Evolutionary conservation across 2,329 filamentous ascomycete genomes (phyloP).

Genomic region (Periconia sp.): DNA sequence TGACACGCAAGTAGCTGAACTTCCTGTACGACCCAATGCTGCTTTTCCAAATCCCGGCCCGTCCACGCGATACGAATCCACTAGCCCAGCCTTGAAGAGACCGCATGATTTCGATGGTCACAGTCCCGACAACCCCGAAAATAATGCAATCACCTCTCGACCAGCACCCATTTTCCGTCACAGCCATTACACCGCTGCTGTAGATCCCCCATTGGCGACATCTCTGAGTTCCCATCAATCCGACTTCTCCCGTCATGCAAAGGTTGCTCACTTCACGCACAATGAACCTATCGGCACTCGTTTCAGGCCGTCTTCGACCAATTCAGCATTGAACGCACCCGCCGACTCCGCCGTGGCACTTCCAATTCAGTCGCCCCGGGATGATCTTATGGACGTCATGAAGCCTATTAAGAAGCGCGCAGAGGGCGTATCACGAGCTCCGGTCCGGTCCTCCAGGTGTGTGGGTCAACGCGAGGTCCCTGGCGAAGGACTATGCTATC

Average conservation of each 20-base stretch:
- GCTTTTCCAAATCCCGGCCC: slow-evolving; percentile 18
- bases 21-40: slow-evolving; percentile 22
- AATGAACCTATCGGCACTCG: slow-evolving; percentile 20
- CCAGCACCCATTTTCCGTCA: slow-evolving; percentile 31
- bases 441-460: slow-evolving; percentile 36
- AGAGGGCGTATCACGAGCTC: slow-evolving; percentile 36
- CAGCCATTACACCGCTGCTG: slow-evolving; percentile 17
- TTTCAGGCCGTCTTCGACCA: slow-evolving; percentile 27
- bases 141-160: slow-evolving; percentile 31
- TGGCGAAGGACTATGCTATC: slow-evolving; percentile 79
- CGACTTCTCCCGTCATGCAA: slow-evolving; percentile 27
- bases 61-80: slow-evolving; percentile 31
- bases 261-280: slow-evolving; percentile 22
- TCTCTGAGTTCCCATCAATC: slow-evolving; percentile 22
- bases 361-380: slow-evolving; percentile 21
- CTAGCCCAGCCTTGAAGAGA: slow-evolving; percentile 39
- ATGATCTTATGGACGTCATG: slow-evolving; percentile 32
- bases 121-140: slow-evolving; percentile 26
- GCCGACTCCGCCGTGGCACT: slow-evolving; percentile 21
- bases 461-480: slow-evolving; percentile 60
- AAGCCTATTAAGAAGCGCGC: slow-evolving; percentile 36
- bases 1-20: slow-evolving; percentile 33
- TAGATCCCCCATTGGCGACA: slow-evolving; percentile 23
- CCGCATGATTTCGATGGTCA: slow-evolving; percentile 37
- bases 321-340: slow-evolving; percentile 18